These are phyloP conservation scores for Termitomyces sp. DNA, from an alignment of 768 basidiomycete species.

Conservation along the genomic window DNA sequence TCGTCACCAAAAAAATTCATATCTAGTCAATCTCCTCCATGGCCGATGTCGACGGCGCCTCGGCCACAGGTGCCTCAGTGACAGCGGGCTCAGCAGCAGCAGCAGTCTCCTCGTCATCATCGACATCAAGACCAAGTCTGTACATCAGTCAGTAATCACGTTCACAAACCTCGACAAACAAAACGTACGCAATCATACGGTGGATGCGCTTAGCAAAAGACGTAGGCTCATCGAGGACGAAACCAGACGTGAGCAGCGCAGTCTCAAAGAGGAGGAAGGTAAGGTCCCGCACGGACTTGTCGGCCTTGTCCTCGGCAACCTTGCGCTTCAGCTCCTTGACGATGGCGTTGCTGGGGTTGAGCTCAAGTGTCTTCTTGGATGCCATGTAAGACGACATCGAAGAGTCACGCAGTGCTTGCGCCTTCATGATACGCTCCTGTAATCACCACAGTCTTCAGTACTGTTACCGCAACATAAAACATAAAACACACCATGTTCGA, in stretches of 20 bases:
- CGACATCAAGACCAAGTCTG: constrained; percentile 82
- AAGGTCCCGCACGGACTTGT: constrained; percentile 97
- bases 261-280: constrained; percentile 97
- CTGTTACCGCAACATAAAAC: not conserved
- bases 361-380: constrained; percentile 95
- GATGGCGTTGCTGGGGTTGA: constrained; percentile 89
- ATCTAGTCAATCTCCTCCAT: constrained; percentile 97
- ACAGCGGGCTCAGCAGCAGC: constrained; percentile 35
- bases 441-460: not conserved
- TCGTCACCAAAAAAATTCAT: not conserved
- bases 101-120: constrained; percentile 51
- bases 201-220: constrained; percentile 95
- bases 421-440: constrained; percentile 97
- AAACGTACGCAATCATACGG: constrained; percentile 83
- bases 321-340: constrained; percentile 95
- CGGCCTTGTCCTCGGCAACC: constrained; percentile 94
- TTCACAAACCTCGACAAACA: not conserved
- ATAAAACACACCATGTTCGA: constrained; percentile 81
- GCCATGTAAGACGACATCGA: constrained; percentile 99
- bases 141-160: not conserved
- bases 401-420: constrained; percentile 92
- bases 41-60: constrained; percentile 65
- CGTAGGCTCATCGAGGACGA: constrained; percentile 92
- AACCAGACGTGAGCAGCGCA: constrained; percentile 89
- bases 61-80: constrained; percentile 46